Base-by-base conservation (phyloP, 2,329 filamentous ascomycete species). In the Xylariaceae sp. region DNA sequence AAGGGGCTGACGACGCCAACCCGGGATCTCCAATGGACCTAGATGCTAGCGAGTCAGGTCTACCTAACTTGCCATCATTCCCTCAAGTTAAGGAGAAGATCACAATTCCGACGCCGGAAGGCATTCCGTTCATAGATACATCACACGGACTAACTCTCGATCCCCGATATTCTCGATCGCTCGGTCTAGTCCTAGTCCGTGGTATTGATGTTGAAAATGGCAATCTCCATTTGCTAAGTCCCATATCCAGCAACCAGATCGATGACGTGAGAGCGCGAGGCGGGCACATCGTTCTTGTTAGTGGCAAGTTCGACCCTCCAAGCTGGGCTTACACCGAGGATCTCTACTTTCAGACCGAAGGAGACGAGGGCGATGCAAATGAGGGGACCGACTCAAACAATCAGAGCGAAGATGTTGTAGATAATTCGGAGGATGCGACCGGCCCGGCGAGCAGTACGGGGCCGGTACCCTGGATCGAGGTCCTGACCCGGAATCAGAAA, bases 281-380 rank as follows among this genome's bases (percentile, higher is more conserved):
- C 0, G 75, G 77, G 37, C 74, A 78, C 13, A 74, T 89, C 13
- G 81, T 89, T 2, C 76, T 91, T 2, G 80, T 90, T 0, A 81
- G 86, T 56, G 88, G 88, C 2, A 86, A 82, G 64, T 83, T 89
- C 57, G 88, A 90, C 66, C 75, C 82, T 1, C 86, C 88, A 0
- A 84, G 79, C 2, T 90, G 87, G 87, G 85, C 86, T 1, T 89
- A 88, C 62, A 82, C 83, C 0, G 87, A 90, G 68, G 82, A 87
- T 41, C 65, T 86, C 13, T 80, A 84, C 63, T 67, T 64, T 50
- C 61, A 62, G 71, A 73, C 11, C 69, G 55, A 60, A 15, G 59
- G 45, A 15, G 64, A 68, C 4, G 63, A 9, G 7, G 64, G 61
- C 4, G 64, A 68, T 8, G 63, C 5, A n/a, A 65, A 66, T 11